phyloP scores from a whole-genome alignment of 345 rosid genomes.

The Rhizophora mangle region DNA sequence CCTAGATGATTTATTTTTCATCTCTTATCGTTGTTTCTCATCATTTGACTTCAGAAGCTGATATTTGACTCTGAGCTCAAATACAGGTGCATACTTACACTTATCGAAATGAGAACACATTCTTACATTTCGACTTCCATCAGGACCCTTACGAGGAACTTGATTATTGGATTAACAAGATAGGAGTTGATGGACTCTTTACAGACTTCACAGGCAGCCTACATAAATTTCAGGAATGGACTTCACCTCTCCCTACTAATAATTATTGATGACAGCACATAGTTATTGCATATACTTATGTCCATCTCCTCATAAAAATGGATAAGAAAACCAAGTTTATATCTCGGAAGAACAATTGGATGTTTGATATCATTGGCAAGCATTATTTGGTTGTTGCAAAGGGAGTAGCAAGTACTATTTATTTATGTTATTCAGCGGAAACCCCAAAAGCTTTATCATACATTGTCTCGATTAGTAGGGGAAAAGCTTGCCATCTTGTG shows the following conservation, averaged over 20 bases:
- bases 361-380: too few species aligned
- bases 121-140: slow-evolving; percentile 59
- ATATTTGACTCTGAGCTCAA: background rate
- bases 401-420: too few species aligned
- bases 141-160: slow-evolving; percentile 79
- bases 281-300: slow-evolving; percentile 42
- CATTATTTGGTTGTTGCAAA: too few species aligned
- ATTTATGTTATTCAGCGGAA: too few species aligned
- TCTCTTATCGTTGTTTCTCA: background rate
- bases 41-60: background rate
- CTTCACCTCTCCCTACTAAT: slow-evolving; percentile 37
- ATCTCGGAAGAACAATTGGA: background rate
- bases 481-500: too few species aligned
- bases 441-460: too few species aligned
- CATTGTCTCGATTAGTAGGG: too few species aligned
- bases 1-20: background rate
- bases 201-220: slow-evolving; percentile 93
- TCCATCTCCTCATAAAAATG: slow-evolving; percentile 29
- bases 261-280: slow-evolving; percentile 19
- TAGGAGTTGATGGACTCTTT: slow-evolving; percentile 84
- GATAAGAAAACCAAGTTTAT: slow-evolving; percentile 6
- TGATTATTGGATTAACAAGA: slow-evolving; percentile 68
- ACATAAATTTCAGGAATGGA: slow-evolving; percentile 60
- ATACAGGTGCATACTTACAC: slow-evolving; percentile 91
- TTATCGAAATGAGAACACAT: slow-evolving; percentile 62